Conservation (phyloP, 345 rosid species). For the Populus simonii region DNA sequence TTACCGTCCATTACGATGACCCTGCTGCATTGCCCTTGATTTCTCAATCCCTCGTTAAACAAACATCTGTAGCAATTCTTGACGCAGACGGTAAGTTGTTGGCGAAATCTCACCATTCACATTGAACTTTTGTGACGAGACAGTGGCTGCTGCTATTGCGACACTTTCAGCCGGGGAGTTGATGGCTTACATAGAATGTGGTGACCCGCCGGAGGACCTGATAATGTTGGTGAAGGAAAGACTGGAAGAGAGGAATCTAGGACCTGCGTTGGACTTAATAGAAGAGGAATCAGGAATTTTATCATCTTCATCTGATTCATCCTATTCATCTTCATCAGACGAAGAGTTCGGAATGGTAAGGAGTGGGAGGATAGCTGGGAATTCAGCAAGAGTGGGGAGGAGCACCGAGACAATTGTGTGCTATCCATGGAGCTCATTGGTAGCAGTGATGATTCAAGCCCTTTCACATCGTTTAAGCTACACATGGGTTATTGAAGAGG, state of each 20-base stretch:
- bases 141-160: constrained; percentile 45
- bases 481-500: constrained; percentile 57
- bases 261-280: constrained; percentile 34
- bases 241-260: constrained; percentile 40
- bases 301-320: constrained; percentile 22
- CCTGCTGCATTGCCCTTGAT: constrained; percentile 47
- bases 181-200: constrained; percentile 54
- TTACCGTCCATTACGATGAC: constrained; percentile 41
- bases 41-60: constrained; percentile 31
- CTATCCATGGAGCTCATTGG: constrained; percentile 52
- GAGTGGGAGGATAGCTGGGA: constrained; percentile 26
- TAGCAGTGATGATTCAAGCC: constrained; percentile 68
- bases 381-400: constrained; percentile 31
- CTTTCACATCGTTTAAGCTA: constrained; percentile 50
- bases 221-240: constrained; percentile 42
- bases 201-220: constrained; percentile 46
- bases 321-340: constrained; percentile 37
- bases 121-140: constrained; percentile 42
- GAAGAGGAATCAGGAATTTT: constrained; percentile 41
- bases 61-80: constrained; percentile 48
- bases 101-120: constrained; percentile 55
- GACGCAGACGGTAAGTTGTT: constrained; percentile 35
- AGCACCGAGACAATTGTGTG: constrained; percentile 45
- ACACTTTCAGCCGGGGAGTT: constrained; percentile 53
- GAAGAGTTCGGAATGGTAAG: constrained; percentile 40